Base-by-base conservation (phyloP, 1,284 basidiomycete genomes). In the Bondarzewia mesenterica region DNA sequence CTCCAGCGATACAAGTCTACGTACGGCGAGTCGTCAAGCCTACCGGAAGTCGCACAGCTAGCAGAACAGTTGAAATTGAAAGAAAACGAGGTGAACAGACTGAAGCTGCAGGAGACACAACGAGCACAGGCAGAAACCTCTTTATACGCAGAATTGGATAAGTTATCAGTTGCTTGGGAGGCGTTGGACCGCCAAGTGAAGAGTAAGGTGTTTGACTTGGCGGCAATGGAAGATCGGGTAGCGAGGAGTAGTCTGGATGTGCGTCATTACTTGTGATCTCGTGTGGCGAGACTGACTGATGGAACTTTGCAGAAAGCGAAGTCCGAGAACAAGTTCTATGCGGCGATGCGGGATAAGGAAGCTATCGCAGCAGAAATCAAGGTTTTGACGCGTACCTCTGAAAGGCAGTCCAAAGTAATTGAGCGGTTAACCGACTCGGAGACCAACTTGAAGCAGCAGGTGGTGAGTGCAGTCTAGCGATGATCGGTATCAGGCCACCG, bases 151-250 rank as follows among this genome's bases (percentile, higher is more conserved):
- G 94, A 98, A 66, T 70, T 97, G 5, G 93, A 96, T 53, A 83
- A 84, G 55, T 64, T 98, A 23, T 92, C 91, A 14, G 77, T 80
- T 42, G 85, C 92, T 0, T 97, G 92, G 88, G 90, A 93, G 58
- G 69, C 76, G n/a, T 70, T 94, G 25, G 91, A 95, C 56, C 75
- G 79, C 46, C 88, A 92, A 54, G 77, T 93, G 40, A 82, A 86
- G 55, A 84, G 75, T 63, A 95, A 95, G 64, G 80, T 93, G 1
- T 89, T 89, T 54, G 88, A 95, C 49, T 70, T 97, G 23, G 71
- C 77, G 37, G 73, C 72, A 14, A 70, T 85, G 60, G 95, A 99
- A 63, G 86, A 93, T 46, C 82, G 81, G 51, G 60, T 94, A 44
- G 64, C 68, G 47, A 87, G 83, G 61, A 63, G 71, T 36, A 67